These are phyloP conservation scores for Bruguiera hainesii DNA, from an alignment of 441 rosid genomes.

Conservation along the genomic window DNA sequence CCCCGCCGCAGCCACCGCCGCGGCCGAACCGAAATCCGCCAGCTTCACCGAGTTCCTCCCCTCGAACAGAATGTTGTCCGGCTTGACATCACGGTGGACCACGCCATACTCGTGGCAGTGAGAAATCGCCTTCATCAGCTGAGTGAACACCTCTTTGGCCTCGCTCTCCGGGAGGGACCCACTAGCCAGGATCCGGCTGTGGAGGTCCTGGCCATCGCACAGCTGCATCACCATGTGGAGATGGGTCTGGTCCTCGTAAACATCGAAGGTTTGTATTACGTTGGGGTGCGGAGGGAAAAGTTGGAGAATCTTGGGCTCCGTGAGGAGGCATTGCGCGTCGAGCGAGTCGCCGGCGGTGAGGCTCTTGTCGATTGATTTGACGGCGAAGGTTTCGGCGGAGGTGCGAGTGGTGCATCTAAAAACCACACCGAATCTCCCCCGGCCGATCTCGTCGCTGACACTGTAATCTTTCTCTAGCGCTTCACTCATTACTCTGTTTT, in stretches of 20 bases:
- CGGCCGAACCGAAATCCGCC: conserved; percentile 69
- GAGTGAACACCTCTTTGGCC: conserved; percentile 33
- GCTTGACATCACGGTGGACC: conserved; percentile 66
- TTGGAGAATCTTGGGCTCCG: conserved; percentile 54
- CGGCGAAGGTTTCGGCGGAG: conserved; percentile 41
- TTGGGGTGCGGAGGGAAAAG: conserved; percentile 51
- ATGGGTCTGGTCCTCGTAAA: conserved; percentile 44
- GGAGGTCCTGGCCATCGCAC: conserved; percentile 46
- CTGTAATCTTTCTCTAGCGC: conserved; percentile 43
- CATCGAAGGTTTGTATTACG: conserved; percentile 32
- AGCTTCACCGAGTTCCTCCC: conserved; percentile 30
- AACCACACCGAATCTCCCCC: conserved; percentile 62
- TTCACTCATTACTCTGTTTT: conserved; percentile 35
- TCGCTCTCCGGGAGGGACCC: conserved; percentile 38
- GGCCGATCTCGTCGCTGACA: conserved; percentile 54
- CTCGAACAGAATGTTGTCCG: conserved; percentile 57
- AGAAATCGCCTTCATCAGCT: conserved; percentile 41
- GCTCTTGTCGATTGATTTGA: conserved; percentile 55
- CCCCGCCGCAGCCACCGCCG: conserved; percentile 18
- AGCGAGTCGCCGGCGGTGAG: conserved; percentile 55
- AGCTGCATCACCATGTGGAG: conserved; percentile 60
- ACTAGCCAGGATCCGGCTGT: conserved; percentile 27
- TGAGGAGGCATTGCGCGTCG: conserved; percentile 52
- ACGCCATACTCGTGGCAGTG: conserved; percentile 60
- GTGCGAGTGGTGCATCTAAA: conserved; percentile 34